Conservation (phyloP, 2,329 filamentous ascomycete genomes). For the Ceratocystis cubensis region DNA sequence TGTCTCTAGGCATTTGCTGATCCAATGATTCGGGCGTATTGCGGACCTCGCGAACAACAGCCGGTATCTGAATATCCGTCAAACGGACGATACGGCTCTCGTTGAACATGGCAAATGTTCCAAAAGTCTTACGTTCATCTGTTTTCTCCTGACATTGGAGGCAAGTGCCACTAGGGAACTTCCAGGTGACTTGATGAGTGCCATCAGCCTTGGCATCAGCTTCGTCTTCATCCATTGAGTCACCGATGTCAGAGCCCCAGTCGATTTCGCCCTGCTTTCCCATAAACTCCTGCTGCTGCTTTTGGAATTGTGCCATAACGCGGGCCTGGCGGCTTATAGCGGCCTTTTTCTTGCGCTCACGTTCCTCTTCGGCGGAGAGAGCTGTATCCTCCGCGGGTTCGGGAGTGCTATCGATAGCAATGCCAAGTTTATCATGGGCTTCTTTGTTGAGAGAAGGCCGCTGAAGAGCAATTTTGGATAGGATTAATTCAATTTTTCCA, state of each 20-base stretch:
- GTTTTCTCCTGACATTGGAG: slow-evolving; percentile 95
- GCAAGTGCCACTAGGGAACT: slow-evolving; percentile 84
- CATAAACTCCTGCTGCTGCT: slow-evolving; percentile 92
- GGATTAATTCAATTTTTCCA: slow-evolving; percentile 68
- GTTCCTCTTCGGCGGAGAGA: slow-evolving; percentile 55
- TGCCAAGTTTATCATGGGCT: slow-evolving; percentile 50
- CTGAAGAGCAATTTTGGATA: slow-evolving; percentile 76
- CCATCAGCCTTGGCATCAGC: slow-evolving; percentile 48
- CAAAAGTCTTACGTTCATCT: slow-evolving; percentile 76
- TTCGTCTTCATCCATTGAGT: slow-evolving; percentile 57
- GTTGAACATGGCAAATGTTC: slow-evolving; percentile 80
- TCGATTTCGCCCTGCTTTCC: slow-evolving; percentile 68
- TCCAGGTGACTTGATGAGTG: slow-evolving; percentile 53
- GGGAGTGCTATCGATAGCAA: slow-evolving; percentile 68
- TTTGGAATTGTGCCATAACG: slow-evolving; percentile 96
- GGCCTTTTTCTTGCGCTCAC: slow-evolving; percentile 77
- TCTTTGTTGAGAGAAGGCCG: slow-evolving; percentile 59
- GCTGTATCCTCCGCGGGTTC: slow-evolving; percentile 42
- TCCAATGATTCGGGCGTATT: slow-evolving; percentile 73
- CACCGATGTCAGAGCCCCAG: slow-evolving; percentile 65
- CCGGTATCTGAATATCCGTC: slow-evolving; percentile 68
- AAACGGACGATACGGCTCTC: slow-evolving; percentile 78
- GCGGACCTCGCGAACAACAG: slow-evolving; percentile 72
- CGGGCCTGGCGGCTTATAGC: slow-evolving; percentile 79
- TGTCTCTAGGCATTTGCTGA: slow-evolving; percentile 64